Evolutionary conservation across 169 alveolate genomes (phyloP).

Genomic region (Plasmodium knowlesi): DNA sequence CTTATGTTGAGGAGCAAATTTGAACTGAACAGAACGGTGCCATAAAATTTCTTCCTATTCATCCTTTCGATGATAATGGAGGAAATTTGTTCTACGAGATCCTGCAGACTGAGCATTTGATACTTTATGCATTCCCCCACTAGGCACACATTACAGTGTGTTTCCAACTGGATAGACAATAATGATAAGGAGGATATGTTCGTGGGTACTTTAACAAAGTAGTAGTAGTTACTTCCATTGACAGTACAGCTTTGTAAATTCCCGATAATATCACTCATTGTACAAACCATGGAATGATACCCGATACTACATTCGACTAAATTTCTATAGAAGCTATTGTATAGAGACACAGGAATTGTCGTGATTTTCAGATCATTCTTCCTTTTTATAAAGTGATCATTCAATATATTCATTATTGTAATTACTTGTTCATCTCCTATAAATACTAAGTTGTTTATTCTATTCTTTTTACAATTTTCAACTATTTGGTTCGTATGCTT

Average conservation of each 20-base stretch:
- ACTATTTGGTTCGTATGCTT: neutral
- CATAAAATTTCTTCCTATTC: slow-evolving; percentile 24
- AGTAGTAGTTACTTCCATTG: slow-evolving; percentile 19
- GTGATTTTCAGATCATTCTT: slow-evolving; percentile 3
- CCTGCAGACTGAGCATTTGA: slow-evolving; percentile 2
- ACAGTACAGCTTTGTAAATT: slow-evolving; percentile 21
- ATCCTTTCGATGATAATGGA: slow-evolving; percentile 25
- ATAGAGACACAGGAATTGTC: slow-evolving; percentile 35
- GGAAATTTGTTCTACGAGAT: neutral
- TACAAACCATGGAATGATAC: slow-evolving; percentile 27
- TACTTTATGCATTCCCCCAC: slow-evolving; percentile 24
- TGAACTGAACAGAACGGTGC: slow-evolving; percentile 27
- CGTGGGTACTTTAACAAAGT: slow-evolving; percentile 18
- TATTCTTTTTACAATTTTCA: slow-evolving; percentile 6
- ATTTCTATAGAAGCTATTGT: slow-evolving; percentile 32
- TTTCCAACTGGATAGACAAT: slow-evolving; percentile 27
- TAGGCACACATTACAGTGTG: slow-evolving; percentile 45
- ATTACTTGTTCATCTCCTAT: slow-evolving; percentile 64
- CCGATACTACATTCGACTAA: slow-evolving; percentile 50
- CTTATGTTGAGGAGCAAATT: slow-evolving; percentile 30
- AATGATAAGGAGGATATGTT: slow-evolving; percentile 24
- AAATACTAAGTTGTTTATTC: slow-evolving; percentile 21
- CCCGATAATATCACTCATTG: slow-evolving; percentile 20
- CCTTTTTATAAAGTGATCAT: slow-evolving; percentile 31
- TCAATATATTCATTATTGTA: slow-evolving; percentile 31